A percentile compares a stretch with the other conserved stretches of the same genome.
These are phyloP conservation scores for Pyrrhoderma noxium DNA, from an alignment of 1,284 basidiomycete genomes.

Conservation along the genomic window DNA sequence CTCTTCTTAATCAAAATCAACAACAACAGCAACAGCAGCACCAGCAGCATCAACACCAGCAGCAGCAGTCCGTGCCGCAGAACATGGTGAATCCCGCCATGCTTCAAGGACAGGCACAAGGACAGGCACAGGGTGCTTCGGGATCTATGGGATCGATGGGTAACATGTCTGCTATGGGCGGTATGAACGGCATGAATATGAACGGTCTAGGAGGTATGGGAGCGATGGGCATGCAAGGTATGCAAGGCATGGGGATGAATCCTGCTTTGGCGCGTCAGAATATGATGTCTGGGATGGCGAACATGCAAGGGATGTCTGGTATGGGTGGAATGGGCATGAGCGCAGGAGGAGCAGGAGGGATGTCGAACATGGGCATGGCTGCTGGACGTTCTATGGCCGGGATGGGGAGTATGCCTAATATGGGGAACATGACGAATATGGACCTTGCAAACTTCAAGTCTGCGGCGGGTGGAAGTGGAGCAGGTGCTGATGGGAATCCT, in stretches of 20 bases:
- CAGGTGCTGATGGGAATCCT: not conserved
- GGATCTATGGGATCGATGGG: conserved; percentile 14
- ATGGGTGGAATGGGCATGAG: not conserved
- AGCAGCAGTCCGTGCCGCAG: not conserved
- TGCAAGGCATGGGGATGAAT: too few relatives aligned
- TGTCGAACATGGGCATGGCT: conserved; percentile 1
- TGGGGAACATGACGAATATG: conserved; percentile 5
- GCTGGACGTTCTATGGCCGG: not conserved
- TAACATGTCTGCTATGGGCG: not conserved
- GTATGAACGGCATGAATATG: conserved; percentile 1
- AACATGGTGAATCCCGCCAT: conserved; percentile 16
- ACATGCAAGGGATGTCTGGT: not conserved
- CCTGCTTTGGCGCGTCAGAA: not conserved
- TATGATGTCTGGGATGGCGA: not conserved
- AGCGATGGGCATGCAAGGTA: conserved; percentile 9
- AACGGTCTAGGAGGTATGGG: conserved; percentile 2
- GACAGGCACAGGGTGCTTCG: not conserved
- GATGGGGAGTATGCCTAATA: conserved; percentile 1
- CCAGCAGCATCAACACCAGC: conserved; percentile 1
- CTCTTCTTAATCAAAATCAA: not conserved
- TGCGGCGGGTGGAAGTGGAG: not conserved
- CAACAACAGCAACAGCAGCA: conserved; percentile 5
- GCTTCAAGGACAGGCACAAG: conserved; percentile 8
- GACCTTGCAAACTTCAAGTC: not conserved
- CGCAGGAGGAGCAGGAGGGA: too few relatives aligned